Evolutionary conservation across 306 rosid species (phyloP), one percentile per base, ranked within the genome.

Genomic region (Trifolium repens): DNA sequence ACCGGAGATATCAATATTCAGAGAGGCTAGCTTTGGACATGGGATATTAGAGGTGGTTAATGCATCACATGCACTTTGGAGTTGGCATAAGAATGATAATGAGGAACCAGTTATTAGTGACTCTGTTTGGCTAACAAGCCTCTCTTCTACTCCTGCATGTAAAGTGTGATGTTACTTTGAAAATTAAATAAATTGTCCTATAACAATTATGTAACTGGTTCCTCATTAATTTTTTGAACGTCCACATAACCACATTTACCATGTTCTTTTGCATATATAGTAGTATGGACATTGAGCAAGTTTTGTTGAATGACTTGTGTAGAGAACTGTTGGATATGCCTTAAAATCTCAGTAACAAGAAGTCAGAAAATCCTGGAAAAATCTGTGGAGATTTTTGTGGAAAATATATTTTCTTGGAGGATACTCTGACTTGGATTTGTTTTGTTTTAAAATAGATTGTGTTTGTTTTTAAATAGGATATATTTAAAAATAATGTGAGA

Each of bases 11-110:
- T 94, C 99, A 26, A 0, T 83, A 10, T 86, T 85, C 74, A 86
- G 96, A 82, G 93, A 92, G 61, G 96, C 93, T 1, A 94, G 96
- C 84, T 94, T 87, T 79, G 97, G 99, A 66, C 96, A 92, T 62
- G 97, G 99, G 12, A 34, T 5, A 44, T 53, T 94, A 0, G 85
- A 90, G 35, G 86, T 92, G 69, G 76, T 80, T 77, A 92, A 94
- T 73, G 85, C 80, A 58, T 84, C 90, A 5, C 87, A 86, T 81
- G 98, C 96, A 13, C 82, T 10, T 0, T 94, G 98, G 96, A 79
- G 81, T 2, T 94, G 98, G 96, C 89, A 87, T 74, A 64, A 83
- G 85, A 90, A 91, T 72, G 88, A 91, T 30, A 78, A 90, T 27
- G 81, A 88, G 13, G 89, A 59, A 67, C 63, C 88, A 0, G 73